Base-by-base conservation (phyloP, 2,329 filamentous ascomycete species). In the Aspergillus udagawae region DNA sequence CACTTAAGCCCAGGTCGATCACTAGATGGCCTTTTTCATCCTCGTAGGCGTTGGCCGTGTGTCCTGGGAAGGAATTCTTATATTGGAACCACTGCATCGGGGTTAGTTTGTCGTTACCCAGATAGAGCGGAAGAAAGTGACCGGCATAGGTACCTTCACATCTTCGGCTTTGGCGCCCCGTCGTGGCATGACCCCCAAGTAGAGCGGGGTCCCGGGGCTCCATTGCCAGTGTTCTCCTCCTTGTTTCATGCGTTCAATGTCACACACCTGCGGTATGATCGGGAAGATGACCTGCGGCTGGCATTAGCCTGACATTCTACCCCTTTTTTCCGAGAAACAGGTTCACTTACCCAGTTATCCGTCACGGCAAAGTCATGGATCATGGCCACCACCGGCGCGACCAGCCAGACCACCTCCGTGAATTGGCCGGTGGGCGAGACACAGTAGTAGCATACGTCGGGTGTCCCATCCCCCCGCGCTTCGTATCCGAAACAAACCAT, bases 401-500 rank as follows among this genome's bases (percentile, higher is more conserved):
- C 62, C 17, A 75, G 49, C 74, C 75, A 77, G 2, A 69, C 62
- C 0, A 58, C 62, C 49, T 77, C 66, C 0, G 60, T 66, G 5
- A 73, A 64, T 14, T 63, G 67, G 8, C 75, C 74, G 32, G 65
- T 60, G 0, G 65, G 27, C 27, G 27, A 28, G 27, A 28, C 27
- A 7, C 27, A 65, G 51, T 71, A 77, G 47, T 73, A 74, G 50
- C 69, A 73, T 1, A 78, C 60, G 57, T 79, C 76, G 0, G 67
- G 67, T 0, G 73, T 75, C 0, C 72, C 75, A 52, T 75, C 70
- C 0, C 76, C 75, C 42, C 69, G 74, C 0, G 76, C 77, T 57
- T 78, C 75, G 47, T 77, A 82, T 1, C 80, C 80, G 59, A 80
- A 82, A 23, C 78, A 80, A 6, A 81, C 63, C 77, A 82, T 79